Percentiles rank a stretch among this genome's conserved stretches.
Conservation (phyloP, 2,329 filamentous ascomycete species). For the Aschersonia sp. region DNA sequence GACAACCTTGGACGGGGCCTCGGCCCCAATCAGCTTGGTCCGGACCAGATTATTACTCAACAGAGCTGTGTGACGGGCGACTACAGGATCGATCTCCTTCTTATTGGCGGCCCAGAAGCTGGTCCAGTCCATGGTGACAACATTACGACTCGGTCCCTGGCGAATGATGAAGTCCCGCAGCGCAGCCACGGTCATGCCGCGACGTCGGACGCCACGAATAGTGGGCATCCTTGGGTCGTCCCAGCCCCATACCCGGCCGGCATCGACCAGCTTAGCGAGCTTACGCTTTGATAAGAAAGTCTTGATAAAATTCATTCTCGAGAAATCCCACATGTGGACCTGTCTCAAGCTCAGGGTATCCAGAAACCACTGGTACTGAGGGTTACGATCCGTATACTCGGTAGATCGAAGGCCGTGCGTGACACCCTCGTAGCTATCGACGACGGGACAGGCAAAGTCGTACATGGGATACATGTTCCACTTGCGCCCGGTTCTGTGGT, state of each 20-base stretch:
- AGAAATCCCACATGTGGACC: conserved; percentile 77
- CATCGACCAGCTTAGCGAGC: conserved; percentile 68
- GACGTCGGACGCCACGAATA: conserved; percentile 61
- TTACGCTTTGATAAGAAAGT: conserved; percentile 80
- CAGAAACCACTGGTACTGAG: conserved; percentile 77
- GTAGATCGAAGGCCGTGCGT: conserved; percentile 74
- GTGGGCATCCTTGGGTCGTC: conserved; percentile 81
- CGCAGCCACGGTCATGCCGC: conserved; percentile 66
- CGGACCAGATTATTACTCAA: conserved; percentile 56
- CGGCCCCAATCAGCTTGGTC: conserved; percentile 53
- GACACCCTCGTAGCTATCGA: conserved; percentile 68
- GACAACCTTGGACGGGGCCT: conserved; percentile 46
- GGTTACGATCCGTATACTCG: conserved; percentile 77
- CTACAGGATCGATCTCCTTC: conserved; percentile 67
- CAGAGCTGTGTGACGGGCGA: conserved; percentile 61
- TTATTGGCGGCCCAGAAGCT: conserved; percentile 63
- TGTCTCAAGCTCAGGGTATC: conserved; percentile 58
- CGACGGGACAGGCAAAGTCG: conserved; percentile 72
- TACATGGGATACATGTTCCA: conserved; percentile 86
- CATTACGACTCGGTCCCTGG: conserved; percentile 72
- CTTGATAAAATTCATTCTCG: conserved; percentile 69
- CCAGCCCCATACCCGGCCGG: conserved; percentile 67
- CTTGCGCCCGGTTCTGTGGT: conserved; percentile 64
- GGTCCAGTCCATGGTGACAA: conserved; percentile 74
- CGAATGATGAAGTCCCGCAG: conserved; percentile 73